Evolutionary conservation across 2,329 filamentous ascomycete species (phyloP).

Genomic region (Botrytis medusae): DNA sequence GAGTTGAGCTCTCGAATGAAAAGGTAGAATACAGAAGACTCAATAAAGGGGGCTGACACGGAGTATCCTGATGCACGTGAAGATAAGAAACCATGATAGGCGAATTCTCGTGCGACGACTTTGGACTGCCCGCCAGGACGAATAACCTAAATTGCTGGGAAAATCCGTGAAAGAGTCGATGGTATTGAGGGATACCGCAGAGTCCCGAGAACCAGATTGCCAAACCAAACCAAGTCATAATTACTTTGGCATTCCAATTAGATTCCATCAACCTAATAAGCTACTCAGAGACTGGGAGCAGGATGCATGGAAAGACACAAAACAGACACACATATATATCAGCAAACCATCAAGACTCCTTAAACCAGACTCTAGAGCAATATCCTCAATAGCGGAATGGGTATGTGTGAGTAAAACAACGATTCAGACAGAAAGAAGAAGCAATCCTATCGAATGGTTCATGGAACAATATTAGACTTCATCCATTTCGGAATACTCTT

Average conservation of each 20-base stretch:
- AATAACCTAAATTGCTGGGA: neutral
- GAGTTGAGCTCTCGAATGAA: neutral
- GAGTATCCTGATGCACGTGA: neutral
- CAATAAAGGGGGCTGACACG: neutral
- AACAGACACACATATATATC: neutral
- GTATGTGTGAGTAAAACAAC: neutral
- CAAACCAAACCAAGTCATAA: neutral
- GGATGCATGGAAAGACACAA: neutral
- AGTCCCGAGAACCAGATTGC: neutral
- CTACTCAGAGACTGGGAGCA: neutral
- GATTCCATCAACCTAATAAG: neutral
- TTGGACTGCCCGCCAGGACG: neutral
- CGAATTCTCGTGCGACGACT: neutral
- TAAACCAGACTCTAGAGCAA: neutral
- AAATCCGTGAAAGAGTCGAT: neutral
- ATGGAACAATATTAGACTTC: neutral
- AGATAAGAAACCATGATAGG: neutral
- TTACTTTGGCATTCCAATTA: neutral
- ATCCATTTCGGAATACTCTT: neutral
- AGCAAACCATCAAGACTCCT: neutral
- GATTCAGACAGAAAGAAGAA: neutral
- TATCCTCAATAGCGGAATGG: neutral
- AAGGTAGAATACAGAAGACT: neutral
- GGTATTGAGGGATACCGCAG: neutral
- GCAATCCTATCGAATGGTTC: neutral